Percentiles rank a stretch among this genome's conserved stretches.
Conservation (phyloP, 2,329 filamentous ascomycete species). For the Trichothecium sympodiale region DNA sequence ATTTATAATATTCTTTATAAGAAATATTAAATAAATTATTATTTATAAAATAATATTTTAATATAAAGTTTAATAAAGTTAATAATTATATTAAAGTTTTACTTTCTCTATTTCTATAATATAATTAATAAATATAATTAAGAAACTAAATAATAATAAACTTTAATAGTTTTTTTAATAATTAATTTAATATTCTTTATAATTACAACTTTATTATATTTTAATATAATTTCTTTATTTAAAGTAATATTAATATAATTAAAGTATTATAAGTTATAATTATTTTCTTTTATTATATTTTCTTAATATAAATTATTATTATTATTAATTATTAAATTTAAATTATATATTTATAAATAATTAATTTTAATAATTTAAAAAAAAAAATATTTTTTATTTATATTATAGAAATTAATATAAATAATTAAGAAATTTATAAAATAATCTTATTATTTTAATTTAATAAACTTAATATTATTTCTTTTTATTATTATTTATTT, state of each 20-base stretch:
- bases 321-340: background rate
- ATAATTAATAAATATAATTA: background rate
- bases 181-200: background rate
- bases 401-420: background rate
- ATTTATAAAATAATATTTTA: background rate
- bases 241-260: background rate
- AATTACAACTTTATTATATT: background rate
- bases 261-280: background rate
- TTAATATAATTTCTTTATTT: too few species aligned
- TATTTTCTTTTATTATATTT: too few species aligned
- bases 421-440: background rate
- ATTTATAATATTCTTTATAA: too few species aligned
- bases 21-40: background rate
- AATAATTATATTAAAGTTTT: constrained; percentile 1
- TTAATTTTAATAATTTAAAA: background rate
- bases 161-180: background rate
- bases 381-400: too few species aligned
- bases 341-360: constrained; percentile 1
- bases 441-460: background rate
- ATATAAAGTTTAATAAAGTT: background rate
- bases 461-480: too few species aligned
- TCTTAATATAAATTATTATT: too few species aligned
- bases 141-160: background rate
- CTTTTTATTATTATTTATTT: background rate
- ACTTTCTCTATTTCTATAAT: constrained; percentile 1